Base-by-base conservation (phyloP, 768 basidiomycete genomes). In the Coprinopsis marcescibilis region DNA sequence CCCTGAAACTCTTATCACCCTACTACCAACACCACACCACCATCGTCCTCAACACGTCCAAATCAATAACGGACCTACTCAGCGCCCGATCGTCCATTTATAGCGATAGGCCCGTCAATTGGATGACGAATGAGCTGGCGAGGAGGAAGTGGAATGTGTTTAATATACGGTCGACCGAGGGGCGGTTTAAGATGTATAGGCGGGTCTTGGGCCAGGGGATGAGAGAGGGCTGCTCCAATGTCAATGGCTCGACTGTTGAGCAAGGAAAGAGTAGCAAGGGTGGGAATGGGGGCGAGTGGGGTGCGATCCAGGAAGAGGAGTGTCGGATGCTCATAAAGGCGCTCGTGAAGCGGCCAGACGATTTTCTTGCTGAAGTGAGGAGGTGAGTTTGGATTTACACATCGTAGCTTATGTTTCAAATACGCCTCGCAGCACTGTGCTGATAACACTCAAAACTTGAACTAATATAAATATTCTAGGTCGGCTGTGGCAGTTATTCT, bases 21-120 rank as follows among this genome's bases (percentile, higher is more conserved):
- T n/a, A n/a, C n/a, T n/a, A n/a, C n/a, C n/a, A 7, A 11, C 40
- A 41, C 4, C 43, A 49, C 29, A 21, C 19, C n/a, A 62, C 71
- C 12, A 60, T 81, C 38, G 58, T 79, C 48, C 57, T 81, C 17
- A 79, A 75, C 59, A 68, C 68, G 14, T 62, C 62, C 29, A 64
- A 64, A 43, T 62, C 66, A 8, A 72, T 66, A 2, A 54, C 62
- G 23, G 75, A 76, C 37, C 62, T 81, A 11, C 64, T 81, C 27
- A 75, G 77, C 38, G 58, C 61, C 25, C 69, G 75, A 10, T 71
- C 74, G 7, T 57, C 55, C 11, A 69, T 75, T 36, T 78, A 78
- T 52, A 77, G 76, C 3, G 75, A 75, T 50, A 61, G 76, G 25
- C 76, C 75, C 1, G 50, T 53, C 1, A 25, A 35, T 3, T 63